These are phyloP conservation scores for Leccinum pallidistipes DNA, from an alignment of 1,284 basidiomycete genomes.

Conservation along the genomic window DNA sequence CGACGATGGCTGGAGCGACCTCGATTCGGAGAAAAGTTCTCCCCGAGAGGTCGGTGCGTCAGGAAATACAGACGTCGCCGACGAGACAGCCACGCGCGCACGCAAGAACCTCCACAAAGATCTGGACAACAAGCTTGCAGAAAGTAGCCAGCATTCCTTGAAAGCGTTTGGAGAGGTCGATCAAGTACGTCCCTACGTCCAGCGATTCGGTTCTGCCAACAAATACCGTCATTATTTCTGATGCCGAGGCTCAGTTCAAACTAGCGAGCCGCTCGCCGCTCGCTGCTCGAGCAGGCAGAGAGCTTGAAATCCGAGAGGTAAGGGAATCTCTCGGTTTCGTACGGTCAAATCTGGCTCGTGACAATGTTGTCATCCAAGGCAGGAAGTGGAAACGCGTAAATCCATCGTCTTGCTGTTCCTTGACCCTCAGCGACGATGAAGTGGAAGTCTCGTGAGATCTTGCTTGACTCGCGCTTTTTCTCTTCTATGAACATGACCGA, in stretches of 20 bases:
- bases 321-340: slow-evolving; percentile 18
- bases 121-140: slow-evolving; percentile 75
- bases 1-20: slow-evolving; percentile 35
- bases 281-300: slow-evolving; percentile 85
- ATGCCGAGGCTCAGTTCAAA: slow-evolving; percentile 69
- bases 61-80: slow-evolving; percentile 31
- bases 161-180: slow-evolving; percentile 85
- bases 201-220: neutral
- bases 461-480: slow-evolving; percentile 76
- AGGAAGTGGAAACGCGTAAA: slow-evolving; percentile 67
- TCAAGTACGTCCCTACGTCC: slow-evolving; percentile 54
- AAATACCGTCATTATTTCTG: neutral
- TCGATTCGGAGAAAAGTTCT: slow-evolving; percentile 13
- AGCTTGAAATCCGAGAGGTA: slow-evolving; percentile 81
- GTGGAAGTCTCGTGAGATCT: slow-evolving; percentile 73
- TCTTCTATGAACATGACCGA: slow-evolving; percentile 86
- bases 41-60: slow-evolving; percentile 6
- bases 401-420: slow-evolving; percentile 82
- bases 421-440: slow-evolving; percentile 75
- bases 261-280: slow-evolving; percentile 61
- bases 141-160: slow-evolving; percentile 80
- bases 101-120: slow-evolving; percentile 81
- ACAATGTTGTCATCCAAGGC: slow-evolving; percentile 39
- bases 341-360: neutral
- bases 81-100: slow-evolving; percentile 65